Evolutionary conservation across 441 rosid genomes (phyloP).

Genomic region (Mallotus japonicus): DNA sequence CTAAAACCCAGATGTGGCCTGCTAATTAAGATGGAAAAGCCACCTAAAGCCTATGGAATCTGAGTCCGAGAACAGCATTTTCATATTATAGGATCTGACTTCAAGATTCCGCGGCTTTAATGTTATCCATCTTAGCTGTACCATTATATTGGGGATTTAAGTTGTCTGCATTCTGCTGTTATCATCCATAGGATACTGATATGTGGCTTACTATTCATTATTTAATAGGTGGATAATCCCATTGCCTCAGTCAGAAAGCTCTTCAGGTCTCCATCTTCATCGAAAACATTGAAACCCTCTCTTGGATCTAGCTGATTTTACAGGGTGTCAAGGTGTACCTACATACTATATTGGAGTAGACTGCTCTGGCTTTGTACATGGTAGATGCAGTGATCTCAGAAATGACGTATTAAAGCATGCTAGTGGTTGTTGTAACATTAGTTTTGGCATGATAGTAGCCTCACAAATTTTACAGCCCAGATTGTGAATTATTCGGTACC

Average conservation of each 20-base stretch:
- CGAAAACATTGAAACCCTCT: constrained; percentile 45
- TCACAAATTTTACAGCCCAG: background rate
- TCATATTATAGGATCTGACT: background rate
- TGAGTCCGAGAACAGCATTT: background rate
- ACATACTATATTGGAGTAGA: background rate
- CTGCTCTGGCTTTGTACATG: background rate
- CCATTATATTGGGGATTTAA: background rate
- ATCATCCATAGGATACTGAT: background rate
- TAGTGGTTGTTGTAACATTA: constrained; percentile 3
- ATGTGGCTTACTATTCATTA: constrained; percentile 9
- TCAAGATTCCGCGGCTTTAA: background rate
- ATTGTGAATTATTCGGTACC: constrained; percentile 3
- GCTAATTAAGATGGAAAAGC: background rate
- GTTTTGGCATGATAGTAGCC: background rate
- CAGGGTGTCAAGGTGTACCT: constrained; percentile 1
- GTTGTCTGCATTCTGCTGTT: background rate
- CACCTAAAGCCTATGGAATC: constrained; percentile 6
- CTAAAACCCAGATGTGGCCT: background rate
- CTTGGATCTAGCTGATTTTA: constrained; percentile 30
- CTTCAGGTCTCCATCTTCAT: constrained; percentile 54
- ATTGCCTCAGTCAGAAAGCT: constrained; percentile 72
- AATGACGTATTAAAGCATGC: background rate
- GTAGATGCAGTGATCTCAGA: constrained; percentile 4
- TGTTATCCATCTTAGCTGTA: background rate
- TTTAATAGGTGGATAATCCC: constrained; percentile 77